phyloP scores from a whole-genome alignment of 495 filamentous ascomycete species.

The Annulohypoxylon bovei region DNA sequence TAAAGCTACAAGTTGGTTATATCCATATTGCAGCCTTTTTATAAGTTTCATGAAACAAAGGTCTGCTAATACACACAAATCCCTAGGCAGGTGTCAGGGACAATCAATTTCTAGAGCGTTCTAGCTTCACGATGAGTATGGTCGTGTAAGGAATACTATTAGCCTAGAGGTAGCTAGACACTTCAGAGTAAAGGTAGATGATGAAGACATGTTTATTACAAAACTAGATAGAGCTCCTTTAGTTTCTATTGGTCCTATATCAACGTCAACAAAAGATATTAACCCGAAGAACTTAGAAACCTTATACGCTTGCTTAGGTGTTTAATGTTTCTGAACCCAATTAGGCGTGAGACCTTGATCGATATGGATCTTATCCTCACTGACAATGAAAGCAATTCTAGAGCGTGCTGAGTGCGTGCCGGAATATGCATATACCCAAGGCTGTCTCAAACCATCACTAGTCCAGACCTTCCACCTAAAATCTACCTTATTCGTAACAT shows the following conservation, averaged over 20 bases:
- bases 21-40: background rate
- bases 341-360: conserved; percentile 4
- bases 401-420: conserved; percentile 1
- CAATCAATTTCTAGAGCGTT: conserved; percentile 13
- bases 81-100: background rate
- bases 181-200: background rate
- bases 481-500: background rate
- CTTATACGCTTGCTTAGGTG: background rate
- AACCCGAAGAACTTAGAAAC: background rate
- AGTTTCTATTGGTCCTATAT: background rate
- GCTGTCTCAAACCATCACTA: background rate
- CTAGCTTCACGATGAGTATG: background rate
- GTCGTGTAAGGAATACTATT: background rate
- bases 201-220: background rate
- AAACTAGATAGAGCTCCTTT: background rate
- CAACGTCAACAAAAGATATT: conserved; percentile 11
- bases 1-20: background rate
- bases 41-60: conserved; percentile 6
- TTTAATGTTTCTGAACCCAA: background rate
- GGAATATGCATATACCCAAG: background rate
- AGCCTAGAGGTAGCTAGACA: background rate
- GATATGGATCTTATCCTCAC: background rate
- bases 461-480: background rate
- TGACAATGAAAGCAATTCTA: conserved; percentile 18
- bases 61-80: background rate